Evolutionary conservation across 148 eudicot genomes (phyloP), one percentile per base, ranked within the genome.

Genomic region (Chenopodium album): DNA sequence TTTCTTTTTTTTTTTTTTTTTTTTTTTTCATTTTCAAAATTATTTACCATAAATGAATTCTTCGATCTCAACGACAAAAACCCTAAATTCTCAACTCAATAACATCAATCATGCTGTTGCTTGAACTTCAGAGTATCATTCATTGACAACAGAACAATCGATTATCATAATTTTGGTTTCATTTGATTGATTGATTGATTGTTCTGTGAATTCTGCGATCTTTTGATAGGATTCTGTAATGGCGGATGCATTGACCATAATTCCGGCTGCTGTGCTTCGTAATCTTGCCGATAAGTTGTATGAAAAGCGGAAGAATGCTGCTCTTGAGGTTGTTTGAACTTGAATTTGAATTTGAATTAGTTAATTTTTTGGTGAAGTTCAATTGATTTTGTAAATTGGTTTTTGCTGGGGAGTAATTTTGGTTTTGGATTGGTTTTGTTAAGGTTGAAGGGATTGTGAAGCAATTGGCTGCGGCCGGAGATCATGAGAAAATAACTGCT

Each of bases 381-480:
- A 41, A 20, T 19, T 20, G 20, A 28, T 56, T 70, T 48, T 80
- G 31, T 67, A 4, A 78, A 52, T 79, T 76, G 11, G 34, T 32
- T 64, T 17, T 46, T 78, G 63, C 44, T 48, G 28, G 22, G 63
- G 22, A 2, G 50, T 76, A 28, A 65, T 46, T 68, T 72, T 76
- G 65, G 60, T 47, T 71, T 76, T 83, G 37, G 37, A 75, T 63
- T 41, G 16, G 62, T 56, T 56, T 75, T 37, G 73, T 31, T 82
- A 26, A 96, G 99, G 91, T 96, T 78, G 99, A 96, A 90, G 99
- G 99, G 80, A 87, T 96, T 73, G 99, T 96, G 81, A 96, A 94
- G 91, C 91, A 89, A 75, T 85, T 94, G 77, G 85, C 91, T 4
- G 72, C 44, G 68, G 88, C 89, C 1, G 95, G 93, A 68, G 98